Evolutionary conservation across 140 eudicot species (phyloP).

Genomic region (Oenanthe javanica): DNA sequence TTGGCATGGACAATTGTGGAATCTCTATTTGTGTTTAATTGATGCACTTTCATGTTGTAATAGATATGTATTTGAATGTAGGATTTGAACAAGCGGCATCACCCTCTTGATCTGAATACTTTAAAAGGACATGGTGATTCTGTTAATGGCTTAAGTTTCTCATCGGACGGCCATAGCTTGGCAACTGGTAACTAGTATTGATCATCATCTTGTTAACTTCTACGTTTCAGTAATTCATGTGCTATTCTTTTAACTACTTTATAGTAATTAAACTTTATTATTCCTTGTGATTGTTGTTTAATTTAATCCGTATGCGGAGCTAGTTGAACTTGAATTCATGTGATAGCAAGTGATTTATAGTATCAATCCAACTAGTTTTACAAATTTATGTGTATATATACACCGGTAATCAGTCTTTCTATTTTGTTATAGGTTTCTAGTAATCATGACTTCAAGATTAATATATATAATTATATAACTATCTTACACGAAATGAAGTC

Average conservation of each 20-base stretch:
- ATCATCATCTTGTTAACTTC: neutral
- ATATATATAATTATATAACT: neutral
- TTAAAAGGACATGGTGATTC: slow-evolving; percentile 95
- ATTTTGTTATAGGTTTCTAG: neutral
- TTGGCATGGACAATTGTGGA: neutral
- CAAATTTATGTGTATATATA: neutral
- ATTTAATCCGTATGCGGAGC: too few relatives aligned
- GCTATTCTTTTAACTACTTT: neutral
- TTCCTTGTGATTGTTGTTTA: neutral
- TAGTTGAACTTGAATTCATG: too few relatives aligned
- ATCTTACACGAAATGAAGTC: neutral
- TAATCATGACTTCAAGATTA: neutral
- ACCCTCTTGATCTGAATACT: slow-evolving; percentile 86
- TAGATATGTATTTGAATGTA: slow-evolving; percentile 23
- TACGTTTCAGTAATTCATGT: neutral
- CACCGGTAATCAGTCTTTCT: neutral
- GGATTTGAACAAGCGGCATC: slow-evolving; percentile 86
- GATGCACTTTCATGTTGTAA: neutral
- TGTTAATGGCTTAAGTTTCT: slow-evolving; percentile 72
- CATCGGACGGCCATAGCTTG: slow-evolving; percentile 68
- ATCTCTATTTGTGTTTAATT: neutral
- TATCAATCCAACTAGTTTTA: neutral
- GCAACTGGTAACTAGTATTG: slow-evolving; percentile 65
- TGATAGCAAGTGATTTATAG: neutral
- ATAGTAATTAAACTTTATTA: neutral